Percentiles rank a stretch among this genome's conserved stretches.
These are phyloP conservation scores for Arthonia radiata DNA, from an alignment of 495 filamentous ascomycete genomes.

Conservation along the genomic window DNA sequence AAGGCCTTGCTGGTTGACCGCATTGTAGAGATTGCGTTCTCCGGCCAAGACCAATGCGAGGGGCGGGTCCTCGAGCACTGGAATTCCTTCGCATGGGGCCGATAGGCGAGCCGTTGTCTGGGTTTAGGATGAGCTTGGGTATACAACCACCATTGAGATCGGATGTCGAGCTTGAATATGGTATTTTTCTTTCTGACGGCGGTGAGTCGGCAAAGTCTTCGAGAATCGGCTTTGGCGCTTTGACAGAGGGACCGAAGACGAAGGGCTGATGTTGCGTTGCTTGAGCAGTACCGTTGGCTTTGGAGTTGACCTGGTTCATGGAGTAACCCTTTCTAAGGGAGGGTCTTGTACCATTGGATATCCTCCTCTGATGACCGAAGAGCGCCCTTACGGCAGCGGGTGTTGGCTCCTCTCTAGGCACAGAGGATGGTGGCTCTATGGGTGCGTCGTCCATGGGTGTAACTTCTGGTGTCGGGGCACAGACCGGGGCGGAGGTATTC, in stretches of 20 bases:
- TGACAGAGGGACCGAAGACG: not conserved
- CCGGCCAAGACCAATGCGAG: too few species aligned
- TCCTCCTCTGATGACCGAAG: too few species aligned
- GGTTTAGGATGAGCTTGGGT: too few species aligned
- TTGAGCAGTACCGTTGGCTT: not conserved
- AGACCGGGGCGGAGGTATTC: slow-evolving; percentile 30
- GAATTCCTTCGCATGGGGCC: too few species aligned
- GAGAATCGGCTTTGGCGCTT: not conserved
- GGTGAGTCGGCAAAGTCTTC: not conserved
- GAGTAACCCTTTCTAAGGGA: slow-evolving; percentile 1
- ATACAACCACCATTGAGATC: too few species aligned
- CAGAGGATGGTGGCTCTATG: too few species aligned
- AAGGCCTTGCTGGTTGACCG: not conserved
- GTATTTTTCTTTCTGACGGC: not conserved
- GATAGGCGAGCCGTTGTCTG: too few species aligned
- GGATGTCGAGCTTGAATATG: too few species aligned
- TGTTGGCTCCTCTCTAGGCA: too few species aligned
- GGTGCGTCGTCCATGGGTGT: slow-evolving; percentile 22
- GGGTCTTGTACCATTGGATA: slow-evolving; percentile 16
- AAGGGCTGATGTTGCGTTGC: not conserved
- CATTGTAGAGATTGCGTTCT: not conserved
- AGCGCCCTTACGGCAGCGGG: too few species aligned
- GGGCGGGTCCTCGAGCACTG: too few species aligned
- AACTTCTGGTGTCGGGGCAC: slow-evolving; percentile 36
- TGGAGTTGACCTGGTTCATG: not conserved